These are phyloP conservation scores for Populus euphratica DNA, from an alignment of 345 rosid genomes.

Conservation along the genomic window DNA sequence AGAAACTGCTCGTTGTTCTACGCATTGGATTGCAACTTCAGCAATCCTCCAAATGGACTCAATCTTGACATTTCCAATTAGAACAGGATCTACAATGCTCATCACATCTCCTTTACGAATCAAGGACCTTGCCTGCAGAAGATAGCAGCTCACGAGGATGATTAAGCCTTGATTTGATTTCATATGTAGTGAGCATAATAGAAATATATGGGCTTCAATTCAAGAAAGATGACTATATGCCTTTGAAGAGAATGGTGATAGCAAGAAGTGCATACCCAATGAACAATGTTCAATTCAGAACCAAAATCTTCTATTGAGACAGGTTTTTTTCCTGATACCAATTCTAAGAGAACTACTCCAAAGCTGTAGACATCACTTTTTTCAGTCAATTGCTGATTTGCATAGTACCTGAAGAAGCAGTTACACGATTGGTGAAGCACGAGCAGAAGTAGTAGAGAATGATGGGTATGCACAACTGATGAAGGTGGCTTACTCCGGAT, in stretches of 20 bases:
- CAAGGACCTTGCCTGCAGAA: constrained; percentile 72
- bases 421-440: neutral
- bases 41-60: constrained; percentile 92
- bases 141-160: neutral
- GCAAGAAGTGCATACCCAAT: constrained; percentile 57
- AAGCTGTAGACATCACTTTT: constrained; percentile 98
- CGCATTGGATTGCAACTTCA: constrained; percentile 82
- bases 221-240: neutral
- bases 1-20: constrained; percentile 56
- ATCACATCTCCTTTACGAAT: constrained; percentile 72
- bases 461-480: neutral
- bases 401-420: constrained; percentile 64
- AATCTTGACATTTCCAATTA: constrained; percentile 56
- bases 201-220: neutral
- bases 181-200: neutral
- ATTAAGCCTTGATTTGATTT: neutral
- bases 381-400: constrained; percentile 81
- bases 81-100: constrained; percentile 65
- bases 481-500: constrained; percentile 72
- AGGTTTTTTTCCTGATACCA: constrained; percentile 87
- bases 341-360: constrained; percentile 92
- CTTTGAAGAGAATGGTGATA: constrained; percentile 2
- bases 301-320: constrained; percentile 83
- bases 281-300: constrained; percentile 77
- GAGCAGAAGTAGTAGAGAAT: neutral